phyloP scores from a whole-genome alignment of 2,329 filamentous ascomycete genomes.

The Sphaceloma murrayae region DNA sequence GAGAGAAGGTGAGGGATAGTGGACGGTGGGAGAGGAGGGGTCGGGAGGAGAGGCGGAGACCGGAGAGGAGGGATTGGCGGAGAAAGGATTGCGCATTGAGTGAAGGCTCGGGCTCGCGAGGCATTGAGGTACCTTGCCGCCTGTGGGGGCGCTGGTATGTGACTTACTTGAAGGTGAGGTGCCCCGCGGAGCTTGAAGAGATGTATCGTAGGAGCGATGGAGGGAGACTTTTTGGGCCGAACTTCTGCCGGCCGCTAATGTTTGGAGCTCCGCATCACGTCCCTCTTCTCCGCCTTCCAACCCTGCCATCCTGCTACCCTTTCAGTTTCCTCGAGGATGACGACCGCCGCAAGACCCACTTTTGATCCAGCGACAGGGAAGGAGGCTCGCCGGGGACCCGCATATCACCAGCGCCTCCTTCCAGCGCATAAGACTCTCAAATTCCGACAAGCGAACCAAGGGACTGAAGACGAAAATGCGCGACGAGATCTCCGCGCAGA shows the following conservation, averaged over 20 bases:
- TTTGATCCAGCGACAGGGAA: constrained; percentile 95
- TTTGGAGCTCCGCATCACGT: too few relatives aligned
- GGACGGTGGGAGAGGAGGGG: constrained; percentile 69
- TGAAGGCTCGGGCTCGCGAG: constrained; percentile 83
- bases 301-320: not conserved
- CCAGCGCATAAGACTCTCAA: constrained; percentile 92
- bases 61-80: constrained; percentile 68
- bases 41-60: constrained; percentile 76
- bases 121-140: too few relatives aligned
- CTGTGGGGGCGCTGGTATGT: too few relatives aligned
- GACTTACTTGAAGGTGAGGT: not conserved
- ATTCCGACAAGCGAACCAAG: constrained; percentile 80
- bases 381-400: constrained; percentile 83
- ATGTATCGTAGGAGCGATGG: too few relatives aligned
- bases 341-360: constrained; percentile 67
- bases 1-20: constrained; percentile 70
- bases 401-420: constrained; percentile 91
- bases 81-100: constrained; percentile 83
- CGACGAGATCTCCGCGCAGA: constrained; percentile 79
- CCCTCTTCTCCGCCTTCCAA: not conserved
- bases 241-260: constrained; percentile 20
- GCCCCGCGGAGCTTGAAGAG: not conserved
- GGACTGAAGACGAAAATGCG: constrained; percentile 62
- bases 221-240: constrained; percentile 9
- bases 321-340: constrained; percentile 31